phyloP scores from a whole-genome alignment of 495 filamentous ascomycete species.

The Terfezia claveryi region DNA sequence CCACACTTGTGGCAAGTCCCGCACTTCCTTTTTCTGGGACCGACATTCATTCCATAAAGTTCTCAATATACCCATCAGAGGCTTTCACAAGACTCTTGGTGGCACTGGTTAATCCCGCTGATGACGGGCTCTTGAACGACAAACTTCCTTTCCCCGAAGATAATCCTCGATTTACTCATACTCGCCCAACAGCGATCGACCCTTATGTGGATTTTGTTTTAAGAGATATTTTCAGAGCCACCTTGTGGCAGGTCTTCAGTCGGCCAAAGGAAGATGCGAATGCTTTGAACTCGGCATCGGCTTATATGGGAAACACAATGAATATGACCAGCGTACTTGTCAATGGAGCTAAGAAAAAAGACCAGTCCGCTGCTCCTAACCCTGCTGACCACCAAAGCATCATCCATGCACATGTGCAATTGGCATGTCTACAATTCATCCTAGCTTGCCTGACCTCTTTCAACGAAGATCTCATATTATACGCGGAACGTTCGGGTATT shows the following conservation, averaged over 20 bases:
- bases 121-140: constrained; percentile 39
- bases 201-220: constrained; percentile 78
- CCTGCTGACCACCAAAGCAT: neutral
- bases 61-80: constrained; percentile 26
- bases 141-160: constrained; percentile 68
- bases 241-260: neutral
- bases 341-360: neutral
- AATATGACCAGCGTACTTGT: neutral
- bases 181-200: constrained; percentile 69
- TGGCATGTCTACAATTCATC: constrained; percentile 60
- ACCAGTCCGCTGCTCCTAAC: neutral
- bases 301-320: neutral
- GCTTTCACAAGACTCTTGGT: constrained; percentile 57
- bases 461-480: constrained; percentile 72
- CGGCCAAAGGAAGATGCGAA: neutral
- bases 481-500: constrained; percentile 52
- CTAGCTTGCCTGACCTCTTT: constrained; percentile 53
- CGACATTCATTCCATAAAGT: constrained; percentile 14
- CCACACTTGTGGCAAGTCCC: neutral
- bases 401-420: constrained; percentile 21
- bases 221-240: constrained; percentile 23
- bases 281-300: neutral
- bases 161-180: constrained; percentile 24
- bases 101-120: constrained; percentile 35
- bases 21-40: constrained; percentile 10